Evolutionary conservation across 192 early-diverging fungal genomes (phyloP), one percentile per base, ranked within the genome.

Genomic region (Linnemannia hyalina): DNA sequence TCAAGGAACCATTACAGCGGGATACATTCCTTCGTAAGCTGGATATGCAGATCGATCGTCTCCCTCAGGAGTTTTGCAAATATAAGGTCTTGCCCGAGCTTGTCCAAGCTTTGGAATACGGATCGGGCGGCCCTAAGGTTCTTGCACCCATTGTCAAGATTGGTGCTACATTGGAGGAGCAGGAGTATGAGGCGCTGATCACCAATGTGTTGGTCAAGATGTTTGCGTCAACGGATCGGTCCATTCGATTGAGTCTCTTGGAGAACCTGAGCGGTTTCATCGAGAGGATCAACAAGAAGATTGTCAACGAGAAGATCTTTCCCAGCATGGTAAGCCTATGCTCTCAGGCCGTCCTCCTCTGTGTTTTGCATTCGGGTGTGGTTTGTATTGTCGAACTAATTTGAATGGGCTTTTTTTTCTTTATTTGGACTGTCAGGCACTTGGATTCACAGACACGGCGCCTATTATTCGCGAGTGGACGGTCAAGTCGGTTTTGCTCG

Each of bases 41-140:
- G 70, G 95, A 95, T 78, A 72, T 84, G 32, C 87, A 91, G 2
- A 90, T 98, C 22, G 95, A 94, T 23, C 84, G 90, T n/a, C 97
- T 97, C 74, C 97, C 97, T 41, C 77, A 83, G 26, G 92, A 94
- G 20, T 98, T 97, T 87, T 95, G 93, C 80, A 97, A 95, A 74
- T 94, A 97, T 91, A 99, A 99, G 89, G 94, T 99, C 47, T 89
- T 98, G 85, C 97, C 97, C 1, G 97, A 98, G 83, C 91, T 99
- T 32, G 90, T 97, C 29, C 95, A 97, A 38, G 89, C 94, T 10
- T 91, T 97, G 76, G 96, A 96, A 80, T 97, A 92, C 87, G 96
- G 95, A 49, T 93, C 94, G 35, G 95, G 93, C 41, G 95, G 93
- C 18, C 91, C 95, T 52, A 96, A 93, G 72, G 95, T 94, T 0